A percentile compares a stretch with the other conserved stretches of the same genome.
phyloP scores from a whole-genome alignment of 306 rosid species.

The Castanospermum australe region DNA sequence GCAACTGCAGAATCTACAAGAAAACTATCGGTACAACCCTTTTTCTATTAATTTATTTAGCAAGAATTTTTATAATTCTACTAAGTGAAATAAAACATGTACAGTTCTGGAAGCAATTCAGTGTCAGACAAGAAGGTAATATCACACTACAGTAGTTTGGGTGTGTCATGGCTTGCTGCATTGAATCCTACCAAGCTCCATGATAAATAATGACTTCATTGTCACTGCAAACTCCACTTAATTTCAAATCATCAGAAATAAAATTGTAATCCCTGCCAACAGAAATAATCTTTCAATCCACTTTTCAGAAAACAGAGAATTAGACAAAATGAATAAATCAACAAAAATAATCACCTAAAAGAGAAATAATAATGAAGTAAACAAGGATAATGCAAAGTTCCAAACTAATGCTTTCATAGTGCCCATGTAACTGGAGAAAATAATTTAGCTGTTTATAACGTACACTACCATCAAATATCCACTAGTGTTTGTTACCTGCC shows the following conservation, averaged over 20 bases:
- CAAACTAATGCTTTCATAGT: neutral
- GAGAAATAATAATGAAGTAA: neutral
- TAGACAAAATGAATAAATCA: neutral
- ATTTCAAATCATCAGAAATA: neutral
- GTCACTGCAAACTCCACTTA: neutral
- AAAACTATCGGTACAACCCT: conserved; percentile 57
- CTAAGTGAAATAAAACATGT: conserved; percentile 2
- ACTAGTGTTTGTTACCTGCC: neutral
- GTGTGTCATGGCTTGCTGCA: conserved; percentile 13
- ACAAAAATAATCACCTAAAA: neutral
- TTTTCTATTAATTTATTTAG: conserved; percentile 23
- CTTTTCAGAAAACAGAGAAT: neutral
- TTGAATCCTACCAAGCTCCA: conserved; percentile 9
- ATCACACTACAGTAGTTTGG: conserved; percentile 2
- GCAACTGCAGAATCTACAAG: conserved; percentile 70
- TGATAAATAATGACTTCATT: neutral
- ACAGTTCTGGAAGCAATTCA: neutral
- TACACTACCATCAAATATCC: neutral
- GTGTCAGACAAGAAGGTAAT: conserved; percentile 7
- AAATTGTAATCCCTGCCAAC: neutral
- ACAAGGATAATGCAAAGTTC: neutral
- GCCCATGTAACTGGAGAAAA: neutral
- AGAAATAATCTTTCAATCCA: neutral
- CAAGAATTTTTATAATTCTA: neutral
- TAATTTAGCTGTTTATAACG: neutral